Evolutionary conservation across 176 grass and related monocot species (phyloP).

Genomic region (Oryza coarctata): DNA sequence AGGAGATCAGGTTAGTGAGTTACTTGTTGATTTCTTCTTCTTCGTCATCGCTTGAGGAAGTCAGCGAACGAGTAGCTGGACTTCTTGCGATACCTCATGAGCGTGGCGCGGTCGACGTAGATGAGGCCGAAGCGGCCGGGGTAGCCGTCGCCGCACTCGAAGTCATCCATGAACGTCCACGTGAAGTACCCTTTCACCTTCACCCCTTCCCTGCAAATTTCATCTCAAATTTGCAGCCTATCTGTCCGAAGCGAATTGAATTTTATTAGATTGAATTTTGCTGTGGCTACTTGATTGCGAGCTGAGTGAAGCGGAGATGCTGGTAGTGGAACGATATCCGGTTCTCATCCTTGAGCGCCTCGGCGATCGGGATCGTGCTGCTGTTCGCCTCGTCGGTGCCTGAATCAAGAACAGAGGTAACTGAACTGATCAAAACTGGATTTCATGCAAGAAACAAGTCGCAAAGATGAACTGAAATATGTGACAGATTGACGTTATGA

Average conservation of each 20-base stretch:
- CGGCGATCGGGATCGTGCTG: slow-evolving; percentile 19
- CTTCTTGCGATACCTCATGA: slow-evolving; percentile 65
- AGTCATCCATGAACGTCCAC: slow-evolving; percentile 76
- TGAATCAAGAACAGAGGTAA: background rate
- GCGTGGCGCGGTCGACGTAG: slow-evolving; percentile 49
- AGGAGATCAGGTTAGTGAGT: background rate
- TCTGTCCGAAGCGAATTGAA: background rate
- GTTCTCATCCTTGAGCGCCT: slow-evolving; percentile 47
- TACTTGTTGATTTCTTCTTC: background rate
- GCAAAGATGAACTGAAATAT: background rate
- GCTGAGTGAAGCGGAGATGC: slow-evolving; percentile 42
- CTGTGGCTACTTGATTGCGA: slow-evolving; percentile 46
- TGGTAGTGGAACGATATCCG: slow-evolving; percentile 42
- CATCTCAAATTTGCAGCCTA: background rate
- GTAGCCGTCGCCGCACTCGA: slow-evolving; percentile 62
- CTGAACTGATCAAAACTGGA: background rate
- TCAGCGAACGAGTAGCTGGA: slow-evolving; percentile 54
- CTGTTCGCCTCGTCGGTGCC: slow-evolving; percentile 51
- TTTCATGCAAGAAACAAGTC: background rate
- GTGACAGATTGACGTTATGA: background rate
- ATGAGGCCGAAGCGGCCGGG: slow-evolving; percentile 57
- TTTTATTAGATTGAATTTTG: background rate
- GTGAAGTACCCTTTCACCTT: slow-evolving; percentile 61
- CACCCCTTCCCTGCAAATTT: slow-evolving; percentile 38
- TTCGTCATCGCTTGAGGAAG: slow-evolving; percentile 42